phyloP scores from a whole-genome alignment of 805 yeast species.

The Kockiozyma suomiensis region DNA sequence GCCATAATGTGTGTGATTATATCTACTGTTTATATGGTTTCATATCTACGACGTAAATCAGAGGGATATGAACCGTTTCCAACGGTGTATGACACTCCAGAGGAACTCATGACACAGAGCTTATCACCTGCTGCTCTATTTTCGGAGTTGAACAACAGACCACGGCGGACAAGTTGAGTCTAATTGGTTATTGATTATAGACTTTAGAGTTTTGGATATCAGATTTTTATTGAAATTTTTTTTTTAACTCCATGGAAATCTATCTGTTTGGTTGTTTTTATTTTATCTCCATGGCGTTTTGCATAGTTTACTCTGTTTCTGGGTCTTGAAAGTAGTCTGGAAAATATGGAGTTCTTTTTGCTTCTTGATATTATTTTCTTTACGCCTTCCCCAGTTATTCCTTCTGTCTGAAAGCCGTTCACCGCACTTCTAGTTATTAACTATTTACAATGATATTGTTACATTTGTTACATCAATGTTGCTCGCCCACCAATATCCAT shows the following conservation, averaged over 20 bases:
- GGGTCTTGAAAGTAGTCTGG: too few species aligned
- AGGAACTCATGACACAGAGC: conserved; percentile 13
- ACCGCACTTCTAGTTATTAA: not conserved
- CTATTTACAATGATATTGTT: not conserved
- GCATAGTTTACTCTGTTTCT: not conserved
- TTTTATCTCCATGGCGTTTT: not conserved
- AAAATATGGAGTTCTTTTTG: too few species aligned
- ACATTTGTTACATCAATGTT: conserved; percentile 61
- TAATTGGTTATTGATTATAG: too few species aligned
- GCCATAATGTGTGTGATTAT: conserved; percentile 51
- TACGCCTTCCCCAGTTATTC: too few species aligned
- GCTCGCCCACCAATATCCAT: conserved; percentile 82
- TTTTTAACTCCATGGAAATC: too few species aligned
- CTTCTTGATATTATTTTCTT: too few species aligned
- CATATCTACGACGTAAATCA: conserved; percentile 45
- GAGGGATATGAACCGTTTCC: conserved; percentile 43
- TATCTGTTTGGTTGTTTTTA: not conserved
- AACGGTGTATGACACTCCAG: conserved; percentile 8
- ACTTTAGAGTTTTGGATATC: not conserved
- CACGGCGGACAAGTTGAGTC: too few species aligned
- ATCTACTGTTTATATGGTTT: conserved; percentile 49
- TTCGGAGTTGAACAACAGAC: not conserved
- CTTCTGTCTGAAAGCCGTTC: too few species aligned
- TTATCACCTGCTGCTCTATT: conserved; percentile 18
- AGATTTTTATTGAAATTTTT: too few species aligned